phyloP scores from a whole-genome alignment of 352 stramenopile genomes.

The Pythium brassicae region DNA sequence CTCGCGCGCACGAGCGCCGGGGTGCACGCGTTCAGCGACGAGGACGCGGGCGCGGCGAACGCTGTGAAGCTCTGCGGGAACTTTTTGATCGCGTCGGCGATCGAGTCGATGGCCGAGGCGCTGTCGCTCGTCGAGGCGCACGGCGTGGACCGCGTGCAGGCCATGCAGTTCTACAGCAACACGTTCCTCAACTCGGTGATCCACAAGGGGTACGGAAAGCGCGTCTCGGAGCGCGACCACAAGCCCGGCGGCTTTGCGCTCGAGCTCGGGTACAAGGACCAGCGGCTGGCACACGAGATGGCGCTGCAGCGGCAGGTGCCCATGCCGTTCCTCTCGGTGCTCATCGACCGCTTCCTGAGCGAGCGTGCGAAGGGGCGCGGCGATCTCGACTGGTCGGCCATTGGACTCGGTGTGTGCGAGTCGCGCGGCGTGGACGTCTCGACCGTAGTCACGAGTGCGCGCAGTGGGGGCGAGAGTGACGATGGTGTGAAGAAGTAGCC shows the following conservation, averaged over 20 bases:
- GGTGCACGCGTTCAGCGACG: slow-evolving; percentile 46
- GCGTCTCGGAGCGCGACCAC: slow-evolving; percentile 74
- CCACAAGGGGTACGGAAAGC: slow-evolving; percentile 77
- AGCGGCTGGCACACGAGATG: slow-evolving; percentile 53
- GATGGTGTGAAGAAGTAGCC: neutral
- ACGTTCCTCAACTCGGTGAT: slow-evolving; percentile 82
- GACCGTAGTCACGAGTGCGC: slow-evolving; percentile 25
- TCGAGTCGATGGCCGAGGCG: slow-evolving; percentile 72
- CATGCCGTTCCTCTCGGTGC: slow-evolving; percentile 75
- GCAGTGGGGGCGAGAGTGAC: neutral
- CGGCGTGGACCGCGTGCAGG: slow-evolving; percentile 64
- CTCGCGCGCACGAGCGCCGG: slow-evolving; percentile 37
- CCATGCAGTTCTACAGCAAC: slow-evolving; percentile 72
- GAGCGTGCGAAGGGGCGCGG: slow-evolving; percentile 51
- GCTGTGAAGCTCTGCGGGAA: slow-evolving; percentile 80
- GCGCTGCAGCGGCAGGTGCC: slow-evolving; percentile 45
- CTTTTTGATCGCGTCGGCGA: slow-evolving; percentile 76
- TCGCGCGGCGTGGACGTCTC: slow-evolving; percentile 58
- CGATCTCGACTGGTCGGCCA: slow-evolving; percentile 75
- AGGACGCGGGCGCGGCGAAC: slow-evolving; percentile 61
- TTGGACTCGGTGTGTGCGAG: slow-evolving; percentile 54
- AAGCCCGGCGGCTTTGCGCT: slow-evolving; percentile 65
- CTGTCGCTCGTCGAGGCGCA: slow-evolving; percentile 64
- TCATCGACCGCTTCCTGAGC: slow-evolving; percentile 66
- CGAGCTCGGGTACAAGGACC: slow-evolving; percentile 72